Evolutionary conservation across 2,329 filamentous ascomycete genomes (phyloP).

Genomic region (Lachnellula occidentalis): DNA sequence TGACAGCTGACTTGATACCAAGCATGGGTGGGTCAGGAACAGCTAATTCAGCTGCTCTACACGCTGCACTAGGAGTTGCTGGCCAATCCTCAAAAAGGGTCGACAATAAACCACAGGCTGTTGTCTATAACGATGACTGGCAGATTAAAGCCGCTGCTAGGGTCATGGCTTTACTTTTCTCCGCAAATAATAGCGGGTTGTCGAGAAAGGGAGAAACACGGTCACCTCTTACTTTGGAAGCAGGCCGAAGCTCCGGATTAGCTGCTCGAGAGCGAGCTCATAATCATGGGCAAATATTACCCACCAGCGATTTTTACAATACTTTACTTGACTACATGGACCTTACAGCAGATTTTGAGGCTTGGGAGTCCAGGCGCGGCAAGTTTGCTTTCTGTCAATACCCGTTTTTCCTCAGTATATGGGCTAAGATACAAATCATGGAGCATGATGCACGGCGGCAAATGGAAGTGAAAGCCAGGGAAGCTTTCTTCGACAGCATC

Average conservation of each 20-base stretch:
- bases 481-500: conserved; percentile 88
- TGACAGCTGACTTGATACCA: conserved; percentile 65
- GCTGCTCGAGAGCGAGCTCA: conserved; percentile 38
- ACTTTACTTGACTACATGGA: conserved; percentile 82
- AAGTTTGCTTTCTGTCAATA: conserved; percentile 90
- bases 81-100: conserved; percentile 46
- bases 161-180: conserved; percentile 74
- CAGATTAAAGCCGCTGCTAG: conserved; percentile 77
- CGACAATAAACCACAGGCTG: conserved; percentile 49
- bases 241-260: conserved; percentile 34
- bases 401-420: conserved; percentile 85
- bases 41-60: conserved; percentile 58
- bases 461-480: conserved; percentile 82
- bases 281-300: conserved; percentile 60
- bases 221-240: conserved; percentile 32
- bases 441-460: conserved; percentile 83
- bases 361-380: conserved; percentile 70
- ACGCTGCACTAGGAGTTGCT: conserved; percentile 64
- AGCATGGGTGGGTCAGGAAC: conserved; percentile 62
- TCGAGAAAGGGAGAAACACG: conserved; percentile 34
- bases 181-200: conserved; percentile 62
- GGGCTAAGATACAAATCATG: conserved; percentile 85
- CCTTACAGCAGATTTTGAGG: conserved; percentile 77
- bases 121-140: conserved; percentile 78
- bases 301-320: conserved; percentile 83